These are phyloP conservation scores for Fusarium sarcochroum DNA, from an alignment of 2,329 filamentous ascomycete species.

Conservation along the genomic window DNA sequence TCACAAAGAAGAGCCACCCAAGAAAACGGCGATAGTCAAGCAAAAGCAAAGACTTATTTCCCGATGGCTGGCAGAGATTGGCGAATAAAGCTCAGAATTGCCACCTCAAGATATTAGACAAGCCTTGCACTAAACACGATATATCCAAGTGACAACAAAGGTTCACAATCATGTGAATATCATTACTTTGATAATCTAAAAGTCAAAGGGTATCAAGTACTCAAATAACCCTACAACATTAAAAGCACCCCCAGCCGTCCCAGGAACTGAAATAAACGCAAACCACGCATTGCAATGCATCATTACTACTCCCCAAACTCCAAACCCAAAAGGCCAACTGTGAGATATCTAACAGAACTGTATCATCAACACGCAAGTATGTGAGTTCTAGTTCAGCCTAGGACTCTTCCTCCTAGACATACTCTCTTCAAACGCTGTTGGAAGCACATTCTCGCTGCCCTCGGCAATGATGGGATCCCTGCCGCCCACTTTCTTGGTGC, in stretches of 20 bases:
- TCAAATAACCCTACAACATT: conserved; percentile 50
- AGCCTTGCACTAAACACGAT: background rate
- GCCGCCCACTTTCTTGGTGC: conserved; percentile 51
- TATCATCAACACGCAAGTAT: background rate
- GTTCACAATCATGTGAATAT: conserved; percentile 25
- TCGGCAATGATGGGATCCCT: conserved; percentile 54
- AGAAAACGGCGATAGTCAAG: no score
- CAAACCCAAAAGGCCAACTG: conserved; percentile 23
- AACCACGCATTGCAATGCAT: conserved; percentile 13
- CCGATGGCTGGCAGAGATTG: no score
- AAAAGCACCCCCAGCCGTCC: conserved; percentile 18
- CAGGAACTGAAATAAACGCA: conserved; percentile 25
- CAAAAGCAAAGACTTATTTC: no score
- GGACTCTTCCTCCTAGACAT: conserved; percentile 69
- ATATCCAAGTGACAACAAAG: background rate
- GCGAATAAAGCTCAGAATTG: no score
- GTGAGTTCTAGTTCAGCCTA: conserved; percentile 56
- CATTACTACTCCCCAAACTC: conserved; percentile 34
- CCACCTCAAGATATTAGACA: no score
- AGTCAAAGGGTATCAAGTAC: conserved; percentile 54
- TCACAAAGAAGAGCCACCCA: no score
- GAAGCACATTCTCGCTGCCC: conserved; percentile 67
- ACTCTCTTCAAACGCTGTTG: conserved; percentile 61
- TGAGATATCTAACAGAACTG: background rate
- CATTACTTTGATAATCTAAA: conserved; percentile 42